These are phyloP conservation scores for Tilletia setariae DNA, from an alignment of 1,284 basidiomycete genomes.

Conservation along the genomic window DNA sequence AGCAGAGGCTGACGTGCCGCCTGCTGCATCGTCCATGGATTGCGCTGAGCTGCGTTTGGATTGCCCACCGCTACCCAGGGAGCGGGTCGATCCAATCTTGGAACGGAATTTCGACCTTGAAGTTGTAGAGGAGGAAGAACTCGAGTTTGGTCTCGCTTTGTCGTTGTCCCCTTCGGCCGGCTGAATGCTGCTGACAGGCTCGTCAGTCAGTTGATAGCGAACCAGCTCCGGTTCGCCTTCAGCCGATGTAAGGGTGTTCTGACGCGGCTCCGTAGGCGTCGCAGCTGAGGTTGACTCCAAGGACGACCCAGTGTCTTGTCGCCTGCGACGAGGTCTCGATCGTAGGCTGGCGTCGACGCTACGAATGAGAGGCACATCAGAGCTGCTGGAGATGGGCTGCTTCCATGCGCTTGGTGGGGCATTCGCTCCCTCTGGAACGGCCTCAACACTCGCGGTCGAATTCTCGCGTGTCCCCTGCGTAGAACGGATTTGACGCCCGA, in stretches of 20 bases:
- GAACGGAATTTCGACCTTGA: background rate
- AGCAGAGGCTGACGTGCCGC: background rate
- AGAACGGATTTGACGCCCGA: background rate
- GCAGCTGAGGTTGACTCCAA: background rate
- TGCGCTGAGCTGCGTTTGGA: background rate
- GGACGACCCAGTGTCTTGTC: slow-evolving; percentile 7
- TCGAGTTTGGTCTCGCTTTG: background rate
- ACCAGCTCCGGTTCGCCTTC: background rate
- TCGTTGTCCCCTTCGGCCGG: no score
- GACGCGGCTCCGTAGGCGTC: background rate
- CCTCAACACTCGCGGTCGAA: background rate
- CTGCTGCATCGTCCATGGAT: background rate
- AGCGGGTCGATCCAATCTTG: background rate
- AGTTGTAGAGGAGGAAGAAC: background rate
- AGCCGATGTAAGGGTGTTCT: background rate
- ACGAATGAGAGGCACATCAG: background rate
- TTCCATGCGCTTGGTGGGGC: slow-evolving; percentile 3
- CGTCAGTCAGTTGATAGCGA: slow-evolving; percentile 9
- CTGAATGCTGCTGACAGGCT: background rate
- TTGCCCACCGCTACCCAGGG: background rate
- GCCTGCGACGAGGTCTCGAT: background rate
- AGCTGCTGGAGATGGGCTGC: background rate
- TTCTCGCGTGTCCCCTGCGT: background rate
- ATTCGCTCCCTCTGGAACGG: background rate
- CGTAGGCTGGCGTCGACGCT: slow-evolving; percentile 7